Percentiles rank a stretch among this genome's conserved stretches.
These are phyloP conservation scores for Mycena indigotica DNA, from an alignment of 768 basidiomycete species.

Conservation along the genomic window DNA sequence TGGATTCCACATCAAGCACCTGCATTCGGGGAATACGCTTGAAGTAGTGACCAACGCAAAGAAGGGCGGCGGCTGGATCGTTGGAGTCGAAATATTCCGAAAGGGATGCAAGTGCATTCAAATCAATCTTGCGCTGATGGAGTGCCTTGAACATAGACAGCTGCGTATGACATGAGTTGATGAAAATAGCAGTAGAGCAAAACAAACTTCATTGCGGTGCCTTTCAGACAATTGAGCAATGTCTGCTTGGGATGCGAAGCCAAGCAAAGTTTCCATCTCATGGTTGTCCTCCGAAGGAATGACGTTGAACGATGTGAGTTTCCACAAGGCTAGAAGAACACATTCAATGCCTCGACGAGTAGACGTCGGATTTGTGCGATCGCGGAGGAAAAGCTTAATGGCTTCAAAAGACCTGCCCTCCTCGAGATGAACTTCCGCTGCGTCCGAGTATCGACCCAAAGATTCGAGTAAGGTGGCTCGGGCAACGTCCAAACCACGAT, in stretches of 20 bases:
- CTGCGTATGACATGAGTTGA: conserved; percentile 17
- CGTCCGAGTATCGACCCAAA: conserved; percentile 46
- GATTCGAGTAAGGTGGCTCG: conserved; percentile 47
- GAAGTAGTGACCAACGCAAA: conserved; percentile 49
- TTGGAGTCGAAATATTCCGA: conserved; percentile 31
- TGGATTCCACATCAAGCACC: conserved; percentile 24
- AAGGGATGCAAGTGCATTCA: conserved; percentile 32
- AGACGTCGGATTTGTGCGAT: conserved; percentile 30
- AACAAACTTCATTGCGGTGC: conserved; percentile 18
- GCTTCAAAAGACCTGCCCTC: conserved; percentile 53
- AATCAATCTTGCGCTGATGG: conserved; percentile 23
- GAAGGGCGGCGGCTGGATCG: conserved; percentile 37
- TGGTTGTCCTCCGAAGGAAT: conserved; percentile 19
- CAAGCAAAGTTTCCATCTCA: conserved; percentile 27
- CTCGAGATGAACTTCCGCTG: conserved; percentile 51
- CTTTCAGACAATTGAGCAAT: conserved; percentile 10
- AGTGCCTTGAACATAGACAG: conserved; percentile 42
- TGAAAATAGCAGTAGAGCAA: background rate
- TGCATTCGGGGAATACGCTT: conserved; percentile 28
- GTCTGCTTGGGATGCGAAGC: conserved; percentile 24
- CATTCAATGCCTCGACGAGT: conserved; percentile 38
- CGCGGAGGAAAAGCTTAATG: conserved; percentile 45
- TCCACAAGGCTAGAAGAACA: conserved; percentile 50
- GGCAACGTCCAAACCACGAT: conserved; percentile 52
- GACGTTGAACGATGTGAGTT: conserved; percentile 42